Evolutionary conservation across 371 early-diverging fungal genomes (phyloP), one percentile per base, ranked within the genome.

Genomic region (Haplosporangium sp.): DNA sequence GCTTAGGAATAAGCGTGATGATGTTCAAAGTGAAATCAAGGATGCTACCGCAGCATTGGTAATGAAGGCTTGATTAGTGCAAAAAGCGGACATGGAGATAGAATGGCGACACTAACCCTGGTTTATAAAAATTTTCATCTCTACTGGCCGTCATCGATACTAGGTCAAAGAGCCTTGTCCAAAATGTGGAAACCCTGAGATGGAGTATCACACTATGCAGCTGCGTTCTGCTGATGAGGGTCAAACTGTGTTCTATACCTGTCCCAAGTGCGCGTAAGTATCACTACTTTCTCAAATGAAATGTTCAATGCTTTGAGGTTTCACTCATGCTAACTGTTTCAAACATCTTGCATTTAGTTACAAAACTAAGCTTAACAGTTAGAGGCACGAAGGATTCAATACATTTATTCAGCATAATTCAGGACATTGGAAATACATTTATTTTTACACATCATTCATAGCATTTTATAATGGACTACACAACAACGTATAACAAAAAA

Each of bases 151-250:
- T 62, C 39, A 52, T 15, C 17, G 48, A 48, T 48, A 48, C 42
- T 70, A 94, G 92, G 98, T 98, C 65, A 94, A 98, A 83, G 97
- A 99, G 84, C 94, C 93, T 72, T 99, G 99, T 86, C 97, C 98
- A n/a, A 92, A 95, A 74, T 97, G 97, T 86, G 95, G 92, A 45
- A 88, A 92, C 40, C 93, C 93, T 11, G 97, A 99, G 86, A 97
- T 99, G 97, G 94, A 92, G 59, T 99, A 97, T 86, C 95, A 98
- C 84, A 99, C 99, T 0, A 96, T 97, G 89, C 99, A 99, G 84
- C 85, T 99, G 72, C 94, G 99, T 69, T 97, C 97, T 60, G 99
- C 99, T 19, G 99, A 99, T 92, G 99, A 99, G 94, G 99, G 99
- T 52, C 99, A 99, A 87, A 99, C 99, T 1, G 95, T 99, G 15